Percentiles rank a stretch among this genome's conserved stretches.
Evolutionary conservation across 805 yeast genomes (phyloP).

Genomic region (Trichomonascus vanleenenianus): DNA sequence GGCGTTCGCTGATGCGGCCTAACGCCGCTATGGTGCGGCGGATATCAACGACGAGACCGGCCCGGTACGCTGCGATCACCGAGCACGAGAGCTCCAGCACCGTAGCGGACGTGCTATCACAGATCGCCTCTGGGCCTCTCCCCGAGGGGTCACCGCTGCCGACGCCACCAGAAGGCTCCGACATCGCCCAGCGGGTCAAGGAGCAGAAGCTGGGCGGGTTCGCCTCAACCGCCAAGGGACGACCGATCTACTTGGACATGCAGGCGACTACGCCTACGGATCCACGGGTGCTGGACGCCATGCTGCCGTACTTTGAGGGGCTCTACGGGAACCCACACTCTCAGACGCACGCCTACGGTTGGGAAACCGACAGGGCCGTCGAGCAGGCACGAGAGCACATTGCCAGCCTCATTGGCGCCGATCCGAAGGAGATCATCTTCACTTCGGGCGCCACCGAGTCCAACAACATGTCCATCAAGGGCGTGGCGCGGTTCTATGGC

Average conservation of each 20-base stretch:
- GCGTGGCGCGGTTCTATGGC: slow-evolving; percentile 88
- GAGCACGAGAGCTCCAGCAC: slow-evolving; percentile 1
- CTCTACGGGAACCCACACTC: slow-evolving; percentile 97
- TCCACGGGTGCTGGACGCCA: slow-evolving; percentile 69
- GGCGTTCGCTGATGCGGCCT: no score
- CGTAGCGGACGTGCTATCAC: slow-evolving; percentile 16
- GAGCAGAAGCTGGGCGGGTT: slow-evolving; percentile 11
- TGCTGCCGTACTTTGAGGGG: slow-evolving; percentile 53
- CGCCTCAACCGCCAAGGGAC: slow-evolving; percentile 20
- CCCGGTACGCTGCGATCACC: neutral
- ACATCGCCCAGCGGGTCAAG: slow-evolving; percentile 16
- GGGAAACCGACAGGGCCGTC: slow-evolving; percentile 95
- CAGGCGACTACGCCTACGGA: slow-evolving; percentile 99
- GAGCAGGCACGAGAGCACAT: slow-evolving; percentile 78
- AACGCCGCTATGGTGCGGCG: no score
- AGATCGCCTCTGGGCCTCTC: slow-evolving; percentile 8
- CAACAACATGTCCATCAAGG: slow-evolving; percentile 90
- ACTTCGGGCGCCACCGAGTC: slow-evolving; percentile 98
- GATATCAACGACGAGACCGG: no score
- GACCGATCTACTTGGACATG: slow-evolving; percentile 94
- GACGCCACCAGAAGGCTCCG: slow-evolving; percentile 18
- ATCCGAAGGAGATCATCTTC: slow-evolving; percentile 92
- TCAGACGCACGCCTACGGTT: slow-evolving; percentile 93
- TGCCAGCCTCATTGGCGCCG: slow-evolving; percentile 82
- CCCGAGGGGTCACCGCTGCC: slow-evolving; percentile 12